phyloP scores from a whole-genome alignment of 345 rosid genomes.

The Populus tremula region DNA sequence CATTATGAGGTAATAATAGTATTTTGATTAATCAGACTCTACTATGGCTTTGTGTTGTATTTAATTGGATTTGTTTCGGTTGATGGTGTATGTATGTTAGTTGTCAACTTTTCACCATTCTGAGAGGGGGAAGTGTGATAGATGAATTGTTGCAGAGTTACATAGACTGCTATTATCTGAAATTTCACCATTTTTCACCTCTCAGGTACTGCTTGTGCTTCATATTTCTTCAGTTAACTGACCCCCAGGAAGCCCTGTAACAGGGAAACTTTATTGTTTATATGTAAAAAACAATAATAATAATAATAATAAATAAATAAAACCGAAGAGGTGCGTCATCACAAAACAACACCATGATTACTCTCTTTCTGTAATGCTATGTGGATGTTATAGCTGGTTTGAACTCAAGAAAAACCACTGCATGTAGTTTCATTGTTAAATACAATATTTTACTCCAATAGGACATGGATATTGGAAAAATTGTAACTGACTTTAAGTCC shows the following conservation, averaged over 20 bases:
- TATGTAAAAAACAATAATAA: not conserved
- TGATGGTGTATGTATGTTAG: not conserved
- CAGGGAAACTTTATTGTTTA: not conserved
- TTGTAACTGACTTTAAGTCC: not conserved
- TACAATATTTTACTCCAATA: not conserved
- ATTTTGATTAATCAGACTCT: not conserved
- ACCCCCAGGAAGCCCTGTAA: not conserved
- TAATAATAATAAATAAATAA: not conserved
- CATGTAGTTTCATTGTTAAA: not conserved
- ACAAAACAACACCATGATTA: not conserved
- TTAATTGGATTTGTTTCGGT: not conserved
- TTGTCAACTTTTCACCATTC: not conserved
- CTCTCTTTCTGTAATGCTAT: not conserved
- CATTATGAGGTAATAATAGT: not conserved
- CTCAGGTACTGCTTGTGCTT: not conserved
- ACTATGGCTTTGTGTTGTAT: not conserved
- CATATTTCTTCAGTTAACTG: not conserved
- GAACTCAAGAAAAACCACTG: not conserved
- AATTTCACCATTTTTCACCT: not conserved
- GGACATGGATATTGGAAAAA: not conserved
- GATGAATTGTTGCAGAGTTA: not conserved
- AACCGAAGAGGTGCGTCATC: not conserved
- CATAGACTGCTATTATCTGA: not conserved
- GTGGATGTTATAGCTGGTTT: not conserved
- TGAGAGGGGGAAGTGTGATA: not conserved